Evolutionary conservation across 208 protist species (phyloP).

Genomic region (Crithidia mellificae): DNA sequence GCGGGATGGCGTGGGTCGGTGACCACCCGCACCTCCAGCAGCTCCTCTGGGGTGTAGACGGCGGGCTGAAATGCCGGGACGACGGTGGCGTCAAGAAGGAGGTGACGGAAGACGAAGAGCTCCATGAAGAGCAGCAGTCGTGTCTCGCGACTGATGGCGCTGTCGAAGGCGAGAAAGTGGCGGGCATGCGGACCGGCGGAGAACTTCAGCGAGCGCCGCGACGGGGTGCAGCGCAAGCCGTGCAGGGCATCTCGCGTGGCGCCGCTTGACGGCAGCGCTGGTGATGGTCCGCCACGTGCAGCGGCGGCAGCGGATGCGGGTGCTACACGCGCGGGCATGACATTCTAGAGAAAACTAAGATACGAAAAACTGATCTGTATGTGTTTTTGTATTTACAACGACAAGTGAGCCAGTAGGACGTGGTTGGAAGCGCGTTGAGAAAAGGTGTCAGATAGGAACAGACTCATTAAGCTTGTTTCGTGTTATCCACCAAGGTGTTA

Average conservation of each 20-base stretch:
- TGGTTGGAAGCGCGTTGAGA: no score
- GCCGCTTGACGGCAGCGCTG: not conserved
- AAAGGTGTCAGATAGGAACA: no score
- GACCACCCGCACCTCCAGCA: slow-evolving; percentile 82
- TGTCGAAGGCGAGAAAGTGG: slow-evolving; percentile 82
- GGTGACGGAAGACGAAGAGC: slow-evolving; percentile 51
- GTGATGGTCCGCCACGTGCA: not conserved
- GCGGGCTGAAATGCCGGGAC: slow-evolving; percentile 41
- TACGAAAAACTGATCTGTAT: no score
- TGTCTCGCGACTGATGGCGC: slow-evolving; percentile 66
- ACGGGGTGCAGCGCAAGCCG: slow-evolving; percentile 52
- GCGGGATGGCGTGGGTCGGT: slow-evolving; percentile 79
- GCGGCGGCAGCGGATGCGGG: not conserved
- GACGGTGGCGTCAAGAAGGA: slow-evolving; percentile 45
- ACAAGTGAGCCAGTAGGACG: no score
- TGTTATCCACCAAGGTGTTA: no score
- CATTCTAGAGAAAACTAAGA: not conserved
- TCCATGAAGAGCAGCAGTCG: slow-evolving; percentile 72
- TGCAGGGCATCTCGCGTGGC: slow-evolving; percentile 13
- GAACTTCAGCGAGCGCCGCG: slow-evolving; percentile 81
- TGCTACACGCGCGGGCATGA: not conserved
- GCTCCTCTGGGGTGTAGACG: slow-evolving; percentile 68
- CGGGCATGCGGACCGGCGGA: slow-evolving; percentile 39
- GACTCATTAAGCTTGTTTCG: no score
- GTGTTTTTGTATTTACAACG: no score